Percentiles rank a stretch among this genome's conserved stretches.
These are phyloP conservation scores for Paralagenidium karlingii DNA, from an alignment of 352 stramenopile species.

Conservation along the genomic window DNA sequence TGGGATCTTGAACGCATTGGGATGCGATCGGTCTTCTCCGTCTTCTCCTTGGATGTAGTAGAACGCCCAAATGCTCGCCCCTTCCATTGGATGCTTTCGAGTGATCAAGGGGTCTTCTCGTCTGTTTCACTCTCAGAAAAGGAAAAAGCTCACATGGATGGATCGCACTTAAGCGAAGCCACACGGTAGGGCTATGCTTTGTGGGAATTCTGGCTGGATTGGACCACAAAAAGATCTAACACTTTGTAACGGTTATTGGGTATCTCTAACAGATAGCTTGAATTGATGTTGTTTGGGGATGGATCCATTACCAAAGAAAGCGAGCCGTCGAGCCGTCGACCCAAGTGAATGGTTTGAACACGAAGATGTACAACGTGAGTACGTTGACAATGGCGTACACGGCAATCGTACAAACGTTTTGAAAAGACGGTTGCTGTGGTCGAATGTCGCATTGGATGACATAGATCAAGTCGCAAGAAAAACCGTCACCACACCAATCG, in stretches of 20 bases:
- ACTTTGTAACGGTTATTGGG: not conserved
- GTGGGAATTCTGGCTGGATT: too few relatives aligned
- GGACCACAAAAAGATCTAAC: too few relatives aligned
- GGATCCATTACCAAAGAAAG: constrained; percentile 87
- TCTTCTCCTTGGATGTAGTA: constrained; percentile 84
- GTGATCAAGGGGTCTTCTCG: too few relatives aligned
- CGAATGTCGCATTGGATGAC: not conserved
- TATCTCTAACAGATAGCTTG: too few relatives aligned
- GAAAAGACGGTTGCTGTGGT: constrained; percentile 35
- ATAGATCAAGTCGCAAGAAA: not conserved
- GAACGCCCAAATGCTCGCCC: constrained; percentile 52
- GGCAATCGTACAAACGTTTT: constrained; percentile 21
- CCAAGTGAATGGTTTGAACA: constrained; percentile 60
- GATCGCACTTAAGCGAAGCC: too few relatives aligned
- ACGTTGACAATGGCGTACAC: constrained; percentile 47
- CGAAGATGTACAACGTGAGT: constrained; percentile 57
- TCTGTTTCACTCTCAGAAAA: too few relatives aligned
- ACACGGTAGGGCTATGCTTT: too few relatives aligned
- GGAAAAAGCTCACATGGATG: too few relatives aligned
- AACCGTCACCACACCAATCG: too few relatives aligned
- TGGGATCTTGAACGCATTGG: constrained; percentile 65
- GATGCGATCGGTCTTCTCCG: constrained; percentile 68
- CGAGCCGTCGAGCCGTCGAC: constrained; percentile 59
- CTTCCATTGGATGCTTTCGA: too few relatives aligned
- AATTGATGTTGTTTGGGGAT: too few relatives aligned